Base-by-base conservation (phyloP, 176 grass and related monocot species). In the Oryza brachyantha region DNA sequence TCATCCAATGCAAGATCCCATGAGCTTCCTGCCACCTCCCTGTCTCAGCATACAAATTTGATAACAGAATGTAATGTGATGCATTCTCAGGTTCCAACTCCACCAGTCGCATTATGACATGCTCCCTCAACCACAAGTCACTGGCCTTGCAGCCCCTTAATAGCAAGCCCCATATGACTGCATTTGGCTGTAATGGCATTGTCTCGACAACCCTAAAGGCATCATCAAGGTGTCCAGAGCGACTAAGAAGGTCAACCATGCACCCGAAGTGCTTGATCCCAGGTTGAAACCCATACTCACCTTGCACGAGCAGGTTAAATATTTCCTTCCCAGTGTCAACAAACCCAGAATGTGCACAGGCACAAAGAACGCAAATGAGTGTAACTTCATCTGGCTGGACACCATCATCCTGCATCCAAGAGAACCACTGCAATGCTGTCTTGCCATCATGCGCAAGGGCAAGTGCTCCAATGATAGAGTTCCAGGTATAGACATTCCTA, bases 191-290 rank as follows among this genome's bases (percentile, higher is more conserved):
- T 66, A 72, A 81, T 38, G 92, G 81, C 93, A 96, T 95, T 70
- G 70, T 79, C 64, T 85, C 81, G 34, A 90, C 64, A 61, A 92
- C 11, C 26, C 57, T 76, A 8, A 85, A 66, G 8, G 93, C 89
- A 28, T 76, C 84, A 50, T 68, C 66, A 32, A 96, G 63, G 52
- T 87, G 72, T 48, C 93, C 93, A 60, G 84, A 88, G 46, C 84
- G 80, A 60, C 78, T 85, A 66, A 95, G 81, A 62, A 95, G 77
- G 66, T 92, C 81, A 61, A 95, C 66, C 89, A 92, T 70, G 81
- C 93, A 95, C 59, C 93, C 93, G 25, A 83, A 95, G 73, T 95
- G 93, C 61, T 85, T 92, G 59, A 92, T 87, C 62, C 75, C 84
- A 28, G 93, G 89, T 74, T 62, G 70, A 76, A 92, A 95, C 66